These are phyloP conservation scores for Neodidymelliopsis sp. DNA, from an alignment of 2,329 filamentous ascomycete genomes.

Conservation along the genomic window DNA sequence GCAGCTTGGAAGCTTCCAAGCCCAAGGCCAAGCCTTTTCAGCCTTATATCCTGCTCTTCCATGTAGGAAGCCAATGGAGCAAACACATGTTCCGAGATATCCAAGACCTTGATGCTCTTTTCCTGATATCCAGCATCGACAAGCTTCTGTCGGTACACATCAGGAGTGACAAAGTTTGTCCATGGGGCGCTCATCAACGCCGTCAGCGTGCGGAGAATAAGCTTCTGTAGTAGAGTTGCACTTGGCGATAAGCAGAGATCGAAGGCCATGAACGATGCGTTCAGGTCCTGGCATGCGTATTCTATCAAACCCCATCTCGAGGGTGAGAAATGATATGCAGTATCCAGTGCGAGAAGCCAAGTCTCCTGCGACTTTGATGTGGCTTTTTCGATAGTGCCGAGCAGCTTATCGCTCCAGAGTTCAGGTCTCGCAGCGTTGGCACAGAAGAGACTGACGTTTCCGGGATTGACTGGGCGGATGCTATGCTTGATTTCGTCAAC, in stretches of 20 bases:
- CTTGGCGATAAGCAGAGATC: constrained; percentile 55
- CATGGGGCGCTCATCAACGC: constrained; percentile 59
- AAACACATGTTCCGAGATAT: constrained; percentile 64
- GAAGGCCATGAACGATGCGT: constrained; percentile 63
- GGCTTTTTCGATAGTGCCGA: constrained; percentile 13
- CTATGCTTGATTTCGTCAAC: constrained; percentile 16
- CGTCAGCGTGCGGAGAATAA: constrained; percentile 55
- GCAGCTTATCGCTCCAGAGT: constrained; percentile 50
- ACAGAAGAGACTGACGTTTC: constrained; percentile 53
- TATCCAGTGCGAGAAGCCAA: constrained; percentile 66
- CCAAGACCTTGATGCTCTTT: constrained; percentile 53
- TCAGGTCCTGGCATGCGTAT: constrained; percentile 51
- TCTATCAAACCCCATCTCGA: constrained; percentile 58
- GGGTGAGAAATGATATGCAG: constrained; percentile 64
- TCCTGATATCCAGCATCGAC: constrained; percentile 57
- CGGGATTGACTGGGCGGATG: background rate
- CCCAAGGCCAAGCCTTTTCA: constrained; percentile 47
- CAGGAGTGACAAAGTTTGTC: constrained; percentile 57
- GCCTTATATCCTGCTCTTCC: constrained; percentile 42
- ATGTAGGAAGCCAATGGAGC: constrained; percentile 57
- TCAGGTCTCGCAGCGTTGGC: constrained; percentile 60
- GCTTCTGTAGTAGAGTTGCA: constrained; percentile 22
- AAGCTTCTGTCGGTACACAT: constrained; percentile 57
- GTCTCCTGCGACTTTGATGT: constrained; percentile 31
- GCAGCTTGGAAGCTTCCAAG: constrained; percentile 49